phyloP scores from a whole-genome alignment of 352 stramenopile species.

The Aphanomyces stellatus region DNA sequence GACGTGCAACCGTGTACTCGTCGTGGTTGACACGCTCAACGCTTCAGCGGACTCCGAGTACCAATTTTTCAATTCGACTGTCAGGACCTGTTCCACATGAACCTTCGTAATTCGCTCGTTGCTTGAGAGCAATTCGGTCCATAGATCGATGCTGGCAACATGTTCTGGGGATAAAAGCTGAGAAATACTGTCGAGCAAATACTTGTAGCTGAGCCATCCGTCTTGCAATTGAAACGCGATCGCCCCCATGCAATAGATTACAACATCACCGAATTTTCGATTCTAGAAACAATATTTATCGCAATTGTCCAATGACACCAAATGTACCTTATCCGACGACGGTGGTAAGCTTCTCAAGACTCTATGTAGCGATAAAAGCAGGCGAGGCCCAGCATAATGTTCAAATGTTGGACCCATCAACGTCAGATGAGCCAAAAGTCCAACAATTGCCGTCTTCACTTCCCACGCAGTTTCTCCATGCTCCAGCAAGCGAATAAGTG shows the following conservation, averaged over 20 bases:
- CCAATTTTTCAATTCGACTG: conserved; percentile 20
- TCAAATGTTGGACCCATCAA: conserved; percentile 62
- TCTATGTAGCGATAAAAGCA: conserved; percentile 58
- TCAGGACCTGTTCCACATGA: conserved; percentile 23
- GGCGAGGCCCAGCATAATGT: conserved; percentile 62
- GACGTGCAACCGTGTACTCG: conserved; percentile 72
- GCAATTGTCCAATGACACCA: too few species aligned
- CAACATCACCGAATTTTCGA: conserved; percentile 52
- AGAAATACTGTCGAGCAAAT: conserved; percentile 49
- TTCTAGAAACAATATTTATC: conserved; percentile 2
- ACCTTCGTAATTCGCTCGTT: conserved; percentile 4
- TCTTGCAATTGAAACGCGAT: conserved; percentile 68
- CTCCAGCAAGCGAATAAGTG: conserved; percentile 90
- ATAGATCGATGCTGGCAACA: neutral
- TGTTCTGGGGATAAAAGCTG: conserved; percentile 31
- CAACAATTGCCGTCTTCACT: conserved; percentile 66
- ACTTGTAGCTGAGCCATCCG: conserved; percentile 65
- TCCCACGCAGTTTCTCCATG: conserved; percentile 76
- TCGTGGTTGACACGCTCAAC: conserved; percentile 28
- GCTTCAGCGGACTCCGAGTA: conserved; percentile 25
- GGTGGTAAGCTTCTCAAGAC: conserved; percentile 32
- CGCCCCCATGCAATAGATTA: conserved; percentile 63
- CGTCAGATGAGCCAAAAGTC: conserved; percentile 55
- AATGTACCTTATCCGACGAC: conserved; percentile 11
- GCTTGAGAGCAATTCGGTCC: conserved; percentile 23